phyloP scores from a whole-genome alignment of 345 rosid species.

The Firmiana major region DNA sequence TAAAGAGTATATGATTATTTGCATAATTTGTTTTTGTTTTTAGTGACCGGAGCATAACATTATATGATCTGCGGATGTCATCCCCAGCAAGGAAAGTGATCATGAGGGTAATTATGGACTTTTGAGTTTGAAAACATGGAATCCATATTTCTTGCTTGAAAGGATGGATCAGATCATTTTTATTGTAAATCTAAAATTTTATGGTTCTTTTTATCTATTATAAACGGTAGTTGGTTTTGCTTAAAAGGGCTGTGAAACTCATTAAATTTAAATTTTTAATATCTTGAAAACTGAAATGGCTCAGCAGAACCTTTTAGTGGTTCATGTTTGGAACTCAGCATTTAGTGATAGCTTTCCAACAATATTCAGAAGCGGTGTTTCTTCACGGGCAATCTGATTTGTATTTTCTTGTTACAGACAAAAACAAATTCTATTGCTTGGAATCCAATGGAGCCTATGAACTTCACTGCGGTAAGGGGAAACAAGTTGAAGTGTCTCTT shows the following conservation, averaged over 20 bases:
- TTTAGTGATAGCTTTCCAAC: not conserved
- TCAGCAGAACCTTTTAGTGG: not conserved
- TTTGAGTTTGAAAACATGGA: not conserved
- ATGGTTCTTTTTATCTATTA: not conserved
- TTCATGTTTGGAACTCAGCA: not conserved
- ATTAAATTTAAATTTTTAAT: not conserved
- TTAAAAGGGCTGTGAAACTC: not conserved
- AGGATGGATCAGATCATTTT: not conserved
- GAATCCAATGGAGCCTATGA: conserved; percentile 99
- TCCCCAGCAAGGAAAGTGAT: conserved; percentile 79
- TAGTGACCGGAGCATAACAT: conserved; percentile 14
- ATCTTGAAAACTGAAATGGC: not conserved
- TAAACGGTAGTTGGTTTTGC: not conserved
- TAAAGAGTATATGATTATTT: not conserved
- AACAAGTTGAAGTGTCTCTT: not conserved
- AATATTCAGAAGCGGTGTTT: not conserved
- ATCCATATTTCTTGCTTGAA: not conserved
- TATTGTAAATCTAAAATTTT: not conserved
- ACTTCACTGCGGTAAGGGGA: conserved; percentile 84
- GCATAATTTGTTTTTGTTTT: not conserved
- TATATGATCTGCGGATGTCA: conserved; percentile 76
- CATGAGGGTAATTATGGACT: conserved; percentile 59
- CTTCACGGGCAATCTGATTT: not conserved
- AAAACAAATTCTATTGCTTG: conserved; percentile 86
- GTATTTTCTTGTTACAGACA: conserved; percentile 50